Evolutionary conservation across 2,329 filamentous ascomycete genomes (phyloP), one percentile per base, ranked within the genome.

Genomic region (Onygenales sp.): DNA sequence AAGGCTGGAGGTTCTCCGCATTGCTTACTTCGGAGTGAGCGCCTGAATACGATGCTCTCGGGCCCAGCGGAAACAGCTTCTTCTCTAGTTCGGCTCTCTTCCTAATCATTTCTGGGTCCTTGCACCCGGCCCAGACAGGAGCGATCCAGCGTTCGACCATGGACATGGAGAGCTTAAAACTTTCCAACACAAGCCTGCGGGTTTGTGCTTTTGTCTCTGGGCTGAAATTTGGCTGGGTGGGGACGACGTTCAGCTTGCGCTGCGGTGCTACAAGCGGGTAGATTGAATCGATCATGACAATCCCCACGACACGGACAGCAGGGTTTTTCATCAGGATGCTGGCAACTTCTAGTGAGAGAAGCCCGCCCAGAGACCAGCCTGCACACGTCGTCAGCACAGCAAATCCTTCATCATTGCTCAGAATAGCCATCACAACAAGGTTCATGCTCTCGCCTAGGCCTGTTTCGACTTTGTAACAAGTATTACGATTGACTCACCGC

Each of bases 301-400:
- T 57, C 11, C 59, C 59, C 2, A 59, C 21, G 35, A 61, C 51
- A 14, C 44, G 43, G 13, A 58, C 43, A 33, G 51, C 41, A 3
- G 56, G 55, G 13, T 41, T 48, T 27, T 50, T 43, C 33, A 57
- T 50, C 7, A 61, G 41, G 17, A 60, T 49, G 27, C 53, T 59
- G 27, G 60, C 57, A 17, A 60, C 51, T 43, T 61, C 60, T 7
- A 61, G 41, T 7, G 60, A 57, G 11, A 60, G 48, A 36, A 60
- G 49, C 5, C 60, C 60, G 7, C 60, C 60, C 5, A 61, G 54
- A 5, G 60, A 61, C 60, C 60, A 61, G 8, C 60, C 60, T 61
- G 36, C 27, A 31, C 32, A n/a, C 27, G 17, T 52, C 14, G 35
- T 46, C 43, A 53, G 31, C 8, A 38, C 38, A 43, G 13, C 21